Evolutionary conservation across 768 basidiomycete species (phyloP).

Genomic region (Phlebiopsis flavidoalba): DNA sequence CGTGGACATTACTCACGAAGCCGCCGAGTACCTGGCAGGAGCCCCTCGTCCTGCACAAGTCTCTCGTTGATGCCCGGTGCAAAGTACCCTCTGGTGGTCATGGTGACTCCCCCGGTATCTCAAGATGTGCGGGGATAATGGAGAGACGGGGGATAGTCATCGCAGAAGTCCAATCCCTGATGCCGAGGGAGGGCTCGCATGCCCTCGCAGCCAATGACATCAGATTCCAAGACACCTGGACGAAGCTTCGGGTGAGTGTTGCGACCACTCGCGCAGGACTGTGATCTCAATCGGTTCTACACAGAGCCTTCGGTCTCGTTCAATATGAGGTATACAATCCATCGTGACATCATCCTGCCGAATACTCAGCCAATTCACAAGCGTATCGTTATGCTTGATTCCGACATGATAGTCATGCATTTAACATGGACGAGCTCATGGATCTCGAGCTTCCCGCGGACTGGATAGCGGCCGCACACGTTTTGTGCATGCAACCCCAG

Average conservation of each 20-base stretch:
- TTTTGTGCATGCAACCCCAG: slow-evolving; percentile 94
- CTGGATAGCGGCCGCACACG: slow-evolving; percentile 85
- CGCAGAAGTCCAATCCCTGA: slow-evolving; percentile 54
- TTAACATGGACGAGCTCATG: slow-evolving; percentile 81
- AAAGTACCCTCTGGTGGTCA: slow-evolving; percentile 47
- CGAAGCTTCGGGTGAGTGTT: slow-evolving; percentile 44
- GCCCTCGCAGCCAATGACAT: slow-evolving; percentile 32
- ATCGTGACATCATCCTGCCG: neutral
- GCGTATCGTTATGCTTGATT: slow-evolving; percentile 79
- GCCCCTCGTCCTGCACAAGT: slow-evolving; percentile 49
- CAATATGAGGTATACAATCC: slow-evolving; percentile 54
- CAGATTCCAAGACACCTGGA: slow-evolving; percentile 63
- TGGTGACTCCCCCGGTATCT: slow-evolving; percentile 40
- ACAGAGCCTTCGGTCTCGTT: slow-evolving; percentile 56
- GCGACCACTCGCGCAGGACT: neutral
- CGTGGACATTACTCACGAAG: slow-evolving; percentile 75
- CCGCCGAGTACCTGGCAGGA: slow-evolving; percentile 50
- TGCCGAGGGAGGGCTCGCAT: slow-evolving; percentile 40
- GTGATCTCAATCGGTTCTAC: neutral
- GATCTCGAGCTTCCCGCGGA: slow-evolving; percentile 48
- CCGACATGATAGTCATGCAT: slow-evolving; percentile 80
- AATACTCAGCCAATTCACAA: slow-evolving; percentile 23
- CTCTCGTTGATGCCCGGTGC: slow-evolving; percentile 37
- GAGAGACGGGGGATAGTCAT: slow-evolving; percentile 46
- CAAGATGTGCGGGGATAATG: slow-evolving; percentile 40